These are phyloP conservation scores for Obba rivulosa DNA, from an alignment of 768 basidiomycete species.

Conservation along the genomic window DNA sequence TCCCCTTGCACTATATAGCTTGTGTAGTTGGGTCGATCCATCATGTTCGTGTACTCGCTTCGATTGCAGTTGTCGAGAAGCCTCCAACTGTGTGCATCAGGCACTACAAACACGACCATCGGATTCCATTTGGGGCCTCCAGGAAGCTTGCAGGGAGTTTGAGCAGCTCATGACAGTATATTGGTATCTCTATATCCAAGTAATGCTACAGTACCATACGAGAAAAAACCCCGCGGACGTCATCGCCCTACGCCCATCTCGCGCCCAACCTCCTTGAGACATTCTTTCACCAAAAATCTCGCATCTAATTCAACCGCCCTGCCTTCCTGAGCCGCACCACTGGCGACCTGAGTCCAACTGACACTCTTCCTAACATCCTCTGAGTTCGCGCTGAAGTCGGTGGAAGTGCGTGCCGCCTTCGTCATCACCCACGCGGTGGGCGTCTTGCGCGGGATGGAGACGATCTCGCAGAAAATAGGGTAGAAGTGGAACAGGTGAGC, in stretches of 20 bases:
- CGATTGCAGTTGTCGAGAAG: no score
- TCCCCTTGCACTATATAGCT: no score
- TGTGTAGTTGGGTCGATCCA: no score
- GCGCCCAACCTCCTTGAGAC: conserved; percentile 63
- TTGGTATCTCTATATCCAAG: no score
- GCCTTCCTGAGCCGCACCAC: conserved; percentile 18
- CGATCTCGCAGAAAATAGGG: conserved; percentile 71
- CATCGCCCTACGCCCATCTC: conserved; percentile 57
- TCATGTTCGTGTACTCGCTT: no score
- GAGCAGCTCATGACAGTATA: no score
- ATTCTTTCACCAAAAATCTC: conserved; percentile 57
- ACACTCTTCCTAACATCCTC: conserved; percentile 6
- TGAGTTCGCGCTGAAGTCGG: conserved; percentile 1
- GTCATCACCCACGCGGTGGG: conserved; percentile 61
- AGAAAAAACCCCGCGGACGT: not conserved
- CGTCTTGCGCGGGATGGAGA: conserved; percentile 60
- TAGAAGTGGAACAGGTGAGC: conserved; percentile 92
- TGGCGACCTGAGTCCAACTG: conserved; percentile 11
- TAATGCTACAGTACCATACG: not conserved
- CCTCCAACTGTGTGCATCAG: no score
- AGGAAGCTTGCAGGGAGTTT: no score
- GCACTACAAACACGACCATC: no score
- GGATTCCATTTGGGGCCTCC: no score
- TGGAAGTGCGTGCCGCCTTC: conserved; percentile 9
- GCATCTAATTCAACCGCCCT: conserved; percentile 56